Evolutionary conservation across 768 basidiomycete genomes (phyloP), one percentile per base, ranked within the genome.

Genomic region (Trametes cingulata): DNA sequence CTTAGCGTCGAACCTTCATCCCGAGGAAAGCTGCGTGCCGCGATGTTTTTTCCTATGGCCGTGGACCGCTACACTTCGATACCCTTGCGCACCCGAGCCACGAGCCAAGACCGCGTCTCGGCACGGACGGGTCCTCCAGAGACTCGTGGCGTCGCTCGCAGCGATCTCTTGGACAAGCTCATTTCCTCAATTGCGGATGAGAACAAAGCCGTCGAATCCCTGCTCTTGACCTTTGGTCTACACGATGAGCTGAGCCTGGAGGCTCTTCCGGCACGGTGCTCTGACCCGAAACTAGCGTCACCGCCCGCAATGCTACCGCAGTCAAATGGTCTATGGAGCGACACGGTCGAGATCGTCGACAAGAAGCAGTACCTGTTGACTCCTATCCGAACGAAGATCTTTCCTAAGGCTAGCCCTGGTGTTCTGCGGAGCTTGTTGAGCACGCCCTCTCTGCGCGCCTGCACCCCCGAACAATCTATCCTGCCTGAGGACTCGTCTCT

Each of bases 301-400:
- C 36, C 48, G 12, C 50, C 27, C 41, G 36, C 20, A 15, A 40
- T n/a, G 3, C 36, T 6, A 40, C 39, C 14, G 20, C 17, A 49
- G 9, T 46, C 45, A 1, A 9, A 19, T n/a, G 6, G 12, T 2
- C 24, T n/a, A 2, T 49, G 41, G 36, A 25, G 25, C 2, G 5
- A 20, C 39, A 15, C 15, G 6, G 41, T 45, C 14, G 55, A 27
- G 3, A 35, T 56, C 3, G 22, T 41, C 9, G 36, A 54, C 33
- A 61, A 65, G 51, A 39, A 61, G n/a, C 52, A 61, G 9, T 61
- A 61, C 37, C 15, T 65, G 25, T 33, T 52, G 14, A 65, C 64
- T 2, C 64, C 64, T 2, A 37, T 65, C 15, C 60, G 64, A 3
- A 58, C 9, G 41, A 58, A 29, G 20, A 24, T 61, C 13, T 65